Evolutionary conservation across 2,329 filamentous ascomycete species (phyloP), one percentile per base, ranked within the genome.

Genomic region (Fusarium buharicum): DNA sequence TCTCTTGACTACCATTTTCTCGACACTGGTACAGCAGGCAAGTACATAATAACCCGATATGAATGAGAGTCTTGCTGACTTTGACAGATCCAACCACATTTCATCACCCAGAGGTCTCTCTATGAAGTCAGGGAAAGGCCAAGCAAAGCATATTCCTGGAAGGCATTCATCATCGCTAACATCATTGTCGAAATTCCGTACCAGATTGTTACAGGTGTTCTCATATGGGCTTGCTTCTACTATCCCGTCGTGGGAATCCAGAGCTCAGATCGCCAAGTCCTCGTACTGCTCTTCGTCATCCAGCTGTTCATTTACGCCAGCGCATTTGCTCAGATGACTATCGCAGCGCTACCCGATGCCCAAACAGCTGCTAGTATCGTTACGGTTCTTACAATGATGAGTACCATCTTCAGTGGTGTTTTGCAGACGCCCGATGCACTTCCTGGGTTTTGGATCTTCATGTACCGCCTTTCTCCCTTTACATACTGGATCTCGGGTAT

Each of bases 81-180:
- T 6, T 17, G 4, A 3, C 20, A 87, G 72, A 88, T 90, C 20
- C 91, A 92, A 84, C 90, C 91, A 0, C 85, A 89, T 48, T 93
- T 93, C 67, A 81, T 93, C 63, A 86, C 86, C 1, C 90, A 92
- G 68, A 84, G 91, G 20, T 81, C 86, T 1, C 80, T 93, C 1
- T 93, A 93, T 74, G 90, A 93, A 75, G 89, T 90, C 10, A 88
- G 89, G 44, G 91, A 93, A 75, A 84, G 89, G 1, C 90, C 90
- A 0, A 86, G 83, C 73, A 91, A 91, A 70, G 81, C 86, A 0
- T 93, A 92, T 77, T 90, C 87, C 0, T 93, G 90, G 90, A 81
- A 86, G 62, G 87, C 83, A 2, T 92, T 93, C 75, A 83, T 92
- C 72, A 76, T 89, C 3, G 84, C 87, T 70, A 91, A 91, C 70